Base-by-base conservation (phyloP, 352 stramenopile species). In the Pythium sukuiense region DNA sequence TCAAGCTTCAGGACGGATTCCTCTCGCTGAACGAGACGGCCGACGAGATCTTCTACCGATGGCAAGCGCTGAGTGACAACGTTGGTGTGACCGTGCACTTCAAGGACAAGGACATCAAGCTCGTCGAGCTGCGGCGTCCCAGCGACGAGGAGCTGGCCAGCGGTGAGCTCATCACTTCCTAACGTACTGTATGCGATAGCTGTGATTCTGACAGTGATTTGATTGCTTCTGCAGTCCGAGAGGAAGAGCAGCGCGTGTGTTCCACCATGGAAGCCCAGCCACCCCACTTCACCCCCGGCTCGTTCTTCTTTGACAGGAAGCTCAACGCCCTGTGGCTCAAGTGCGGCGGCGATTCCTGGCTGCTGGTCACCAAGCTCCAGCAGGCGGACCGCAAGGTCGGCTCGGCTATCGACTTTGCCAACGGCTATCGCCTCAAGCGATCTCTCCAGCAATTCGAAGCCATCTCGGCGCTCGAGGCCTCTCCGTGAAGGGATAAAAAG, bases 261-360 rank as follows among this genome's bases (percentile, higher is more conserved):
- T 27, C 58, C 67, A 35, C 4, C n/a, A 30, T 61, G 6, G 61
- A 16, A 2, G 9, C 9, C 5, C 45, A 52, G 14, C 39, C 50
- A 9, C 55, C n/a, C 65, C 46, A 45, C 14, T 48, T 65, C 30
- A 54, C 56, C 9, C 7, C 58, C 6, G 87, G 87, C 1, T 64
- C 65, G 0, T 95, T 90, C 63, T 85, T 92, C 76, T 93, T 88
- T 26, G 87, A 95, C 58, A 93, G 92, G 66, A 72, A 73, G 50
- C 75, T 73, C 7, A 72, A 93, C 26, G 83, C 70, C 48, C 65
- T 95, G 9, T 93, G 85, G 85, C 65, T 95, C 52, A 81, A 82
- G 55, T 92, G 83, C 33, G 70, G 66, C 7, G 41, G 55, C n/a
- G 61, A 73, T 41, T 82, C 73, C 20, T 93, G 83, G 83, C 65